Conservation (phyloP, 2,329 filamentous ascomycete species). For the Orbilia javanica region DNA sequence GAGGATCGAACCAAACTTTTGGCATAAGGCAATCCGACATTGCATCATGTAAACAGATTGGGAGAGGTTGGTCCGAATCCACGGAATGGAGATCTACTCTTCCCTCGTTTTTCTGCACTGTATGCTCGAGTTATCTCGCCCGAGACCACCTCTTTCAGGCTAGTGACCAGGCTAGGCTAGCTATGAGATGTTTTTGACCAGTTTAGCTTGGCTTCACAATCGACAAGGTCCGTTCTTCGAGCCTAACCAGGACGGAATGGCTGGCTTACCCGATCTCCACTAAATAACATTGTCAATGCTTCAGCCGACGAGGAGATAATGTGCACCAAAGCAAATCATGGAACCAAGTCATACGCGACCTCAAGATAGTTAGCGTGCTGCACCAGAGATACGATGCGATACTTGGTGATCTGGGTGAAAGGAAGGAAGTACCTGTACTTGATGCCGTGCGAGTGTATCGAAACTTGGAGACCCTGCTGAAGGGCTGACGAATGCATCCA, state of each 20-base stretch:
- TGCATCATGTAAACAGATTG: constrained; percentile 14
- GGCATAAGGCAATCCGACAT: constrained; percentile 7
- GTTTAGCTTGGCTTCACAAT: not conserved
- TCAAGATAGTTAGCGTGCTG: constrained; percentile 40
- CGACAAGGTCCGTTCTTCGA: not conserved
- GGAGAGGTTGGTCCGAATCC: constrained; percentile 4
- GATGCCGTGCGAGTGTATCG: constrained; percentile 2
- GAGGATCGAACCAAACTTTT: constrained; percentile 22
- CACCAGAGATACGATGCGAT: constrained; percentile 20
- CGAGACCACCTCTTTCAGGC: not conserved
- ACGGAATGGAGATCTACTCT: constrained; percentile 1
- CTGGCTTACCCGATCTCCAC: not conserved
- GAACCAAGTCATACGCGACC: not conserved
- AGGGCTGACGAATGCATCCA: constrained; percentile 18
- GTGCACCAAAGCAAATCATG: not conserved
- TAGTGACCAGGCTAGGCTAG: no score
- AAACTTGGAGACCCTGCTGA: constrained; percentile 8
- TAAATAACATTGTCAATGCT: constrained; percentile 3
- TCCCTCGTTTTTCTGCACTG: not conserved
- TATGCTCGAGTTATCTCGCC: not conserved
- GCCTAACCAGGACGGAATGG: not conserved
- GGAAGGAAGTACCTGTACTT: constrained; percentile 14
- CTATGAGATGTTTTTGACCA: constrained; percentile 1
- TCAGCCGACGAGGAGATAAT: not conserved
- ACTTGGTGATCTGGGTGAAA: constrained; percentile 2